phyloP scores from a whole-genome alignment of 1,284 basidiomycete species.

The Moesziomyces antarcticus region DNA sequence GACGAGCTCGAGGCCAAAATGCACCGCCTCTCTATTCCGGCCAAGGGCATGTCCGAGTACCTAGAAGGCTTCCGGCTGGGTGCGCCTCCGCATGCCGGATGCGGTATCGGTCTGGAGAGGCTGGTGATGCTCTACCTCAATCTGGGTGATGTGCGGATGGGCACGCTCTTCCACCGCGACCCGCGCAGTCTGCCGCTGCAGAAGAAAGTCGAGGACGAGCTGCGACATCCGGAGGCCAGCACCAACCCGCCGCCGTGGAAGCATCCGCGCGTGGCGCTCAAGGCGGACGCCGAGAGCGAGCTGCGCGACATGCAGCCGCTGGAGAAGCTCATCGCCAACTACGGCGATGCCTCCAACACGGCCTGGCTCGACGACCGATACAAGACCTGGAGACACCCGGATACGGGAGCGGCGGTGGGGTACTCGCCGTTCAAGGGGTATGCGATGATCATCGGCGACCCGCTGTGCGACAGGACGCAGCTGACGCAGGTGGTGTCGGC shows the following conservation, averaged over 20 bases:
- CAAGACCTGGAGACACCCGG: conserved; percentile 72
- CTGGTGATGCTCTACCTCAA: conserved; percentile 67
- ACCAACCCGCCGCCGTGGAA: conserved; percentile 61
- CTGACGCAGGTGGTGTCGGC: conserved; percentile 69
- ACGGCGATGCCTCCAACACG: conserved; percentile 74
- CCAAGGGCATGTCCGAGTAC: conserved; percentile 63
- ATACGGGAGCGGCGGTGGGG: conserved; percentile 72
- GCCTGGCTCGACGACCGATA: conserved; percentile 74
- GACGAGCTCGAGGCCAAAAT: conserved; percentile 60
- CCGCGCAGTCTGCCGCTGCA: conserved; percentile 58
- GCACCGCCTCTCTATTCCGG: conserved; percentile 50
- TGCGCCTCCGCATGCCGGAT: conserved; percentile 65
- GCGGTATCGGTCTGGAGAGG: conserved; percentile 66
- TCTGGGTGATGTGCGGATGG: conserved; percentile 63
- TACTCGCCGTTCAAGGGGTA: conserved; percentile 69
- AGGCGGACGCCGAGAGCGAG: conserved; percentile 36
- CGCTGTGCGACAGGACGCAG: conserved; percentile 71
- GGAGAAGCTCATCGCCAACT: conserved; percentile 72
- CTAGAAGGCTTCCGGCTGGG: conserved; percentile 65
- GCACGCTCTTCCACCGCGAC: conserved; percentile 65
- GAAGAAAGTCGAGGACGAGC: conserved; percentile 31
- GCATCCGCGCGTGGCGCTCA: conserved; percentile 23
- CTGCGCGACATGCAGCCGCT: conserved; percentile 62
- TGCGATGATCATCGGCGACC: conserved; percentile 72
- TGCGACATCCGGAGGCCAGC: conserved; percentile 63